These are phyloP conservation scores for grape (Vitis vinifera) DNA, from an alignment of 164 flowering plant species.

Conservation along the genomic window ASM3070453v1 NC_081818.1:29461501-29462000, in stretches of 20 bases:
- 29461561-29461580: background rate
- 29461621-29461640: background rate
- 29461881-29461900: no score
- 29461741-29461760: background rate
- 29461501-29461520: background rate
- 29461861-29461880: no score
- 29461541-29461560: background rate
- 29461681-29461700: background rate
- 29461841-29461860: no score
- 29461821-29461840: no score
- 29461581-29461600: background rate
- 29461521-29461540: background rate
- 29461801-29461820: no score
- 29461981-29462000: no score
- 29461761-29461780: no score
- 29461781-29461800: no score
- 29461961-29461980: no score
- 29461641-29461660: background rate
- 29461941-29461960: no score
- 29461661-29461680: constrained; percentile 4
- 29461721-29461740: background rate
- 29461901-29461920: no score
- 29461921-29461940: no score
- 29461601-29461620: background rate
- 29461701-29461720: constrained; percentile 3